Base-by-base conservation (phyloP, 768 basidiomycete species). In the Hericium rajendrae region DNA sequence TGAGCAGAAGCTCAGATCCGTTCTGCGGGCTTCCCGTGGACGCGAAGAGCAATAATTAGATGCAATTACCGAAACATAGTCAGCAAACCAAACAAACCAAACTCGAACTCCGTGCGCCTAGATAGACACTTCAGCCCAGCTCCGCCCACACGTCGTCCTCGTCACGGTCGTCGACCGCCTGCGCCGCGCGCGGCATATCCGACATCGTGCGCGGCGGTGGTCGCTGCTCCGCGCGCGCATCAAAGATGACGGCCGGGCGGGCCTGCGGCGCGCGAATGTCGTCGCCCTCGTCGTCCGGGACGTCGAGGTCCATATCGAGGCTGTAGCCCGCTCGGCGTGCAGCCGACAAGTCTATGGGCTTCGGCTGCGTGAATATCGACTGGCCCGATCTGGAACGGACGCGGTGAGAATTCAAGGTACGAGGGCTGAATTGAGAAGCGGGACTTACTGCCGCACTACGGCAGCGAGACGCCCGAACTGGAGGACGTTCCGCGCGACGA, bases 391-490 rank as follows among this genome's bases (percentile, higher is more conserved):
- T 92, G 54, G 9, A 22, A n/a, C 22, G 20, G 26, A 24, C 39
- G 32, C 26, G 13, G 22, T n/a, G 37, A 12, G 51, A 4, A n/a
- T 50, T 46, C 12, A 20, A 39, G 26, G 16, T 11, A 43, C 1
- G 28, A 24, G 10, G 38, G 9, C 15, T 46, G 20, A 57, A 38
- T 56, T 12, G 22, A 38, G 22, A 55, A 59, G 55, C 9, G 43
- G 12, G 66, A 74, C 91, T 62, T 68, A 95, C 93, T 94, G 91
- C 72, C 94, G 80, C 82, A 97, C 88, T 52, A 98, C 92, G 20
- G 91, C 80, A 16, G 94, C 95, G 16, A 99, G 77, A 24, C 94
- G 83, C 28, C 88, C 85, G 67, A 97, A 97, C 64, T 94, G 92
- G 56, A 99, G 80, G 56, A 93, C 82, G 68, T 97, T 98, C 43